phyloP scores from a whole-genome alignment of 495 filamentous ascomycete genomes.

The Neurospora tetraspora region DNA sequence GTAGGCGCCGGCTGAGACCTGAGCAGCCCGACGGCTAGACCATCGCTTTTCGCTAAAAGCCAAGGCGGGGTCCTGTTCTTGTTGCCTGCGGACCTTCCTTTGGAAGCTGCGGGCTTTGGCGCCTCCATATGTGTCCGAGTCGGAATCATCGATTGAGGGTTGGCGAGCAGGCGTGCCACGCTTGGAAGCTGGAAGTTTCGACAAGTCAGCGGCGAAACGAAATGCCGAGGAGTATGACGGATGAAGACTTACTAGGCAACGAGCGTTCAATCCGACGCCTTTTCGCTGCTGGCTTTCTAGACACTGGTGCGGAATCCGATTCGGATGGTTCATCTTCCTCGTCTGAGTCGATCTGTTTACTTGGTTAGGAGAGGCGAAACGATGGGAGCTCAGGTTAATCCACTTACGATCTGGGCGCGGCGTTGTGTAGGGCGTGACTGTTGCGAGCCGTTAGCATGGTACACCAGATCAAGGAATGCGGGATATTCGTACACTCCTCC shows the following conservation, averaged over 20 bases:
- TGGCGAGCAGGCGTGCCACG: slow-evolving; percentile 52
- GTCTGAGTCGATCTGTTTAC: slow-evolving; percentile 53
- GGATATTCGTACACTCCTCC: slow-evolving; percentile 64
- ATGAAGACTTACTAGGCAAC: slow-evolving; percentile 32
- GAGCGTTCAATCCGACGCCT: slow-evolving; percentile 41
- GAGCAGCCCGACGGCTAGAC: slow-evolving; percentile 77
- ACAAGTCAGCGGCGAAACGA: slow-evolving; percentile 14
- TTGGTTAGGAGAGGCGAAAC: slow-evolving; percentile 13
- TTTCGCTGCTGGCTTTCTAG: slow-evolving; percentile 36
- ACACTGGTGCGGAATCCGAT: slow-evolving; percentile 49
- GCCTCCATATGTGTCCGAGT: slow-evolving; percentile 66
- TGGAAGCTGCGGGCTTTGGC: slow-evolving; percentile 52
- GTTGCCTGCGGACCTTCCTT: slow-evolving; percentile 63
- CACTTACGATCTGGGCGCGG: slow-evolving; percentile 37
- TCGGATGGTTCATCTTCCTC: slow-evolving; percentile 67
- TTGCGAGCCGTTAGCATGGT: slow-evolving; percentile 24
- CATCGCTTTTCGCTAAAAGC: slow-evolving; percentile 72
- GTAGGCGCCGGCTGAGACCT: slow-evolving; percentile 78
- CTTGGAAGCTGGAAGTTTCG: slow-evolving; percentile 49
- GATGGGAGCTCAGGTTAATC: background rate
- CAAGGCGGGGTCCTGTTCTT: slow-evolving; percentile 47
- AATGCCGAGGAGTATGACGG: background rate
- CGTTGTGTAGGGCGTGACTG: slow-evolving; percentile 44
- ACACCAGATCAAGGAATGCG: background rate
- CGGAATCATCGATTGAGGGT: slow-evolving; percentile 49